Evolutionary conservation across 2,329 filamentous ascomycete genomes (phyloP).

Genomic region (Xylaria sp.): DNA sequence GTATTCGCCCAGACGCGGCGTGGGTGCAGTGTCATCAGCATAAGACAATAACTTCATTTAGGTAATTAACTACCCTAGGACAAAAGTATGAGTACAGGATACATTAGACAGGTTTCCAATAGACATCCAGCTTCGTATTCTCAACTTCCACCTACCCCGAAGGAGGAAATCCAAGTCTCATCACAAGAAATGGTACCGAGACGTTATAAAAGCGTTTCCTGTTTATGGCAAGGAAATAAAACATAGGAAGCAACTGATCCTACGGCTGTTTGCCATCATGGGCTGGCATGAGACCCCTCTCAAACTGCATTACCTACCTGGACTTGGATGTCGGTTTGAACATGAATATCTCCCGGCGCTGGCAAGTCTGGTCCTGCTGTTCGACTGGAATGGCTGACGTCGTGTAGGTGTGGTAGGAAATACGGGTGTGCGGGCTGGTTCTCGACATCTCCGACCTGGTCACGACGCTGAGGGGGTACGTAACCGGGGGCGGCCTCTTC

Average conservation of each 20-base stretch:
- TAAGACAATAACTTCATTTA: too few relatives aligned
- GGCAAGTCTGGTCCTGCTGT: neutral
- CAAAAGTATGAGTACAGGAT: too few relatives aligned
- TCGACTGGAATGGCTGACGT: neutral
- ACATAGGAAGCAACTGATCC: neutral
- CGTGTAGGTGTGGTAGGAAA: neutral
- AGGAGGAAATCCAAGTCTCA: too few relatives aligned
- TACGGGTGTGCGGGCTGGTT: constrained; percentile 1
- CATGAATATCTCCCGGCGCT: constrained; percentile 14
- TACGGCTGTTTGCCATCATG: neutral
- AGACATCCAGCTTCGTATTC: too few relatives aligned
- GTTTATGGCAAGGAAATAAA: neutral
- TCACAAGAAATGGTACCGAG: too few relatives aligned
- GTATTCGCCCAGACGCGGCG: too few relatives aligned
- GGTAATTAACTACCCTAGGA: too few relatives aligned
- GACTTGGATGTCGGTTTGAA: constrained; percentile 22
- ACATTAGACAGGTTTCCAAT: too few relatives aligned
- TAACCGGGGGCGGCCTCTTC: constrained; percentile 1
- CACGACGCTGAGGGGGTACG: neutral
- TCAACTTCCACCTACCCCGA: too few relatives aligned
- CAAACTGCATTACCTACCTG: constrained; percentile 8
- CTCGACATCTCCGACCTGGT: neutral
- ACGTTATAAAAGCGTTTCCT: too few relatives aligned
- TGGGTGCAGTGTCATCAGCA: too few relatives aligned
- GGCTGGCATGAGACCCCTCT: neutral